A percentile compares a stretch with the other conserved stretches of the same genome.
phyloP scores from a whole-genome alignment of 2,329 filamentous ascomycete genomes.

The Sarocladium strictum region DNA sequence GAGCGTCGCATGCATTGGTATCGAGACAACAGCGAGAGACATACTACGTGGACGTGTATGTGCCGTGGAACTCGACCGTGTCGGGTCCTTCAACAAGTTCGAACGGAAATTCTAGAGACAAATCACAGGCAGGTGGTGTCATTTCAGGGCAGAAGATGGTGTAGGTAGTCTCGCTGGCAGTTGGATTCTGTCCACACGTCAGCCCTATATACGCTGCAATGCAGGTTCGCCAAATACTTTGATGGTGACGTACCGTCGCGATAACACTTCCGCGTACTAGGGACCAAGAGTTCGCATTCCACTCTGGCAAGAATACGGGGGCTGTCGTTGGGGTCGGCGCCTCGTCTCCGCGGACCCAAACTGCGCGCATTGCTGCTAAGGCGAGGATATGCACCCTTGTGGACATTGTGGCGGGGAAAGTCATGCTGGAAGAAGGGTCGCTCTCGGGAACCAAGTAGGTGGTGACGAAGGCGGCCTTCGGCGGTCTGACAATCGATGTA shows the following conservation, averaged over 20 bases:
- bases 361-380: slow-evolving; percentile 19
- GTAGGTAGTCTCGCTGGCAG: slow-evolving; percentile 34
- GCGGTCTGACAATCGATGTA: neutral
- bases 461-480: neutral
- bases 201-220: neutral
- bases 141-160: slow-evolving; percentile 42
- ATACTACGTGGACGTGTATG: slow-evolving; percentile 36
- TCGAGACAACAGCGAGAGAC: slow-evolving; percentile 13
- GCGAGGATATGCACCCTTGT: slow-evolving; percentile 15
- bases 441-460: neutral
- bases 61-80: slow-evolving; percentile 38
- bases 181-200: slow-evolving; percentile 24
- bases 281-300: slow-evolving; percentile 35
- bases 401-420: neutral
- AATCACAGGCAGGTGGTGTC: slow-evolving; percentile 33
- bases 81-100: slow-evolving; percentile 38
- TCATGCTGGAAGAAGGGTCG: neutral
- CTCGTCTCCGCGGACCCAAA: slow-evolving; percentile 13
- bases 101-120: slow-evolving; percentile 41
- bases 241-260: slow-evolving; percentile 28
- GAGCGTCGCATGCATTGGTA: too few relatives aligned
- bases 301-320: slow-evolving; percentile 40
- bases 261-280: slow-evolving; percentile 40
- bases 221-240: neutral
- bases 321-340: slow-evolving; percentile 31